phyloP scores from a whole-genome alignment of 108 stramenopile genomes.

The Fistulifera solaris region DNA sequence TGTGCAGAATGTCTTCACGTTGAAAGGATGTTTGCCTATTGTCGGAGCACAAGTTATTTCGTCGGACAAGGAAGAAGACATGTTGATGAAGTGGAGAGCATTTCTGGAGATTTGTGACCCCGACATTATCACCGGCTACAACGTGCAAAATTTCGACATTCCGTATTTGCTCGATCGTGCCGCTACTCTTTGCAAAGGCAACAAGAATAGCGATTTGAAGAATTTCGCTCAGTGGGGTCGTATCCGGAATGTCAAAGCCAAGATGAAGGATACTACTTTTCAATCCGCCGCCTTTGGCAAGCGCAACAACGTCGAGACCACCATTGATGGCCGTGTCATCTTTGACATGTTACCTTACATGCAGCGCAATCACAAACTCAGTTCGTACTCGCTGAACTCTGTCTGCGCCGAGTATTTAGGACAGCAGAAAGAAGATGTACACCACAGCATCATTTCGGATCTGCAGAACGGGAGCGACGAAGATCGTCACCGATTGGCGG shows the following conservation, averaged over 20 bases:
- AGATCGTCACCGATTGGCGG: slow-evolving; percentile 94
- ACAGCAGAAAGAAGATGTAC: slow-evolving; percentile 99
- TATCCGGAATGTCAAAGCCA: slow-evolving; percentile 68
- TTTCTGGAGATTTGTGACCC: slow-evolving; percentile 91
- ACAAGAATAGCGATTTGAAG: slow-evolving; percentile 17
- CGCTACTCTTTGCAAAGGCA: slow-evolving; percentile 47
- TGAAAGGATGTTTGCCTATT: slow-evolving; percentile 94
- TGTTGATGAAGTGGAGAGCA: slow-evolving; percentile 87
- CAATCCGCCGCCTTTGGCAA: slow-evolving; percentile 94
- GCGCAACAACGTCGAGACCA: slow-evolving; percentile 92
- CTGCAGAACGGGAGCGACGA: slow-evolving; percentile 94
- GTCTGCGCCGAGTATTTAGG: slow-evolving; percentile 96
- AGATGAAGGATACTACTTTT: slow-evolving; percentile 94
- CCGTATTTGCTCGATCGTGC: slow-evolving; percentile 97
- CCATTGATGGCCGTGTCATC: slow-evolving; percentile 93
- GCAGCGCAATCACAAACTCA: slow-evolving; percentile 99
- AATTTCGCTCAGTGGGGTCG: slow-evolving; percentile 86
- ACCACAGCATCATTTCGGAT: slow-evolving; percentile 98
- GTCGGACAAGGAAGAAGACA: slow-evolving; percentile 85
- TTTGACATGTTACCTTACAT: slow-evolving; percentile 99
- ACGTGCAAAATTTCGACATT: slow-evolving; percentile 96
- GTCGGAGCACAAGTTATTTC: slow-evolving; percentile 96
- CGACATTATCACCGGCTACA: slow-evolving; percentile 94
- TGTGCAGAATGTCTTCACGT: slow-evolving; percentile 93
- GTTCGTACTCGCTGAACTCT: slow-evolving; percentile 92